Base-by-base conservation (phyloP, 495 filamentous ascomycete species). In the Margaritispora aquatica region DNA sequence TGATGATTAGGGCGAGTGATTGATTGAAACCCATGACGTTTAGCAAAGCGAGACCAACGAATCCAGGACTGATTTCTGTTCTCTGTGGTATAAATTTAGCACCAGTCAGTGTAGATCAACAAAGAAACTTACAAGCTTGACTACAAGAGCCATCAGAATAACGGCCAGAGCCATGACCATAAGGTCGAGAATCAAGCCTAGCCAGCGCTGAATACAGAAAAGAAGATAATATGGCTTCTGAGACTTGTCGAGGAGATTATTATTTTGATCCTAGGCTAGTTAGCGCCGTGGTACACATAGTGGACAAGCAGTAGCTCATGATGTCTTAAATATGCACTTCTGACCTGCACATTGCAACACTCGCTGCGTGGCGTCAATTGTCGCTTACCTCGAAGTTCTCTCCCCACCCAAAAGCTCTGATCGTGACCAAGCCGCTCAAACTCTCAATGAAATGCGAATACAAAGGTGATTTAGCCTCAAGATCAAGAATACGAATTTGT, bases 401-500 rank as follows among this genome's bases (percentile, higher is more conserved):
- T 61, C 38, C 74, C 77, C 79, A 51, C 21, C 74, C 72, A 55
- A 80, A 77, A 1, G 79, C 70, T 22, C 77, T 73, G 41, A 83
- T 75, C 5, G 74, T 77, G 5, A 68, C 63, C 13, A 79, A 58
- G 0, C 80, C 71, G 49, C 63, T 57, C 1, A 71, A 63, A 54
- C 71, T 73, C 51, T 88, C 85, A 21, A 80, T 71, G 51, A 87
- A 85, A 46, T 80, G 77, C 0, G 82, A 78, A 56, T 79, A 84
- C 0, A 87, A 69, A 1, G 83, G 81, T 2, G 83, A 75, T 65
- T 84, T 82, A 15, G 73, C 67, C 60, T 84, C 78, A 5, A 83
- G 80, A 27, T 87, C 84, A 21, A 88, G 69, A 46, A 84, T 73
- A 31, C 84, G 81, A 4, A 88, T 68, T 62, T 87, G 84, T 2